Conservation (phyloP, 106 monocot genomes). For the Dendrobium huoshanense region DNA sequence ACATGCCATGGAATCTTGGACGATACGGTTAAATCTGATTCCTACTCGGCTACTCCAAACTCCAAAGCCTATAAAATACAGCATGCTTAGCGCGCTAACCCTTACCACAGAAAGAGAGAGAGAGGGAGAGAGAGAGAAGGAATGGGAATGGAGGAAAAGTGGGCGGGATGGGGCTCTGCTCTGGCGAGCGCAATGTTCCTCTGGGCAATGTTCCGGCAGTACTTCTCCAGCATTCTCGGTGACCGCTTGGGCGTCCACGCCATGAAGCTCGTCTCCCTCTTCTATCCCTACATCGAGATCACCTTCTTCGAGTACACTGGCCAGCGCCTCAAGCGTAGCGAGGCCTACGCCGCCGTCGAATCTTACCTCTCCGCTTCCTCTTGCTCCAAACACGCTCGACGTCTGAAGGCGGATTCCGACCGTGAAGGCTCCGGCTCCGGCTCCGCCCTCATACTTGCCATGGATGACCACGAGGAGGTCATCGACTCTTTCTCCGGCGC, state of each 20-base stretch:
- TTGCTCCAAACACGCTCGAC: conserved; percentile 22
- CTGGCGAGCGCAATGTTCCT: conserved; percentile 37
- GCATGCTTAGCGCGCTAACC: too few relatives aligned
- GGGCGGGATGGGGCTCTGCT: conserved; percentile 21
- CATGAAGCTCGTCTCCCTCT: conserved; percentile 8
- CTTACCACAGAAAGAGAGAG: too few relatives aligned
- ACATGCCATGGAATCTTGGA: too few relatives aligned
- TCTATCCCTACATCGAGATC: conserved; percentile 56
- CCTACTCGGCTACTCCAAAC: too few relatives aligned
- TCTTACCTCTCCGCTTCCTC: conserved; percentile 33
- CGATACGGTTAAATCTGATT: too few relatives aligned
- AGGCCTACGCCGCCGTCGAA: conserved; percentile 47
- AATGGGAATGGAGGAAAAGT: conserved; percentile 1
- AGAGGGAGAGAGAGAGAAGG: neutral
- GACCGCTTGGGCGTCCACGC: conserved; percentile 5
- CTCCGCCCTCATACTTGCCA: conserved; percentile 24
- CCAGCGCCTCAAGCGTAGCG: conserved; percentile 34
- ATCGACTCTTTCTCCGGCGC: conserved; percentile 24
- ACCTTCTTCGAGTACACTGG: conserved; percentile 41
- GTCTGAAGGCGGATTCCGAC: conserved; percentile 43
- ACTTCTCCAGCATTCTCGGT: conserved; percentile 22
- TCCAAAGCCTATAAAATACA: too few relatives aligned
- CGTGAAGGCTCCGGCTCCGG: conserved; percentile 8
- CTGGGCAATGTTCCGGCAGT: conserved; percentile 28
- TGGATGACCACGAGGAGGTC: conserved; percentile 50